A percentile compares a stretch with the other conserved stretches of the same genome.
Evolutionary conservation across 345 rosid genomes (phyloP).

Genomic region (Bretschneidera sinensis): DNA sequence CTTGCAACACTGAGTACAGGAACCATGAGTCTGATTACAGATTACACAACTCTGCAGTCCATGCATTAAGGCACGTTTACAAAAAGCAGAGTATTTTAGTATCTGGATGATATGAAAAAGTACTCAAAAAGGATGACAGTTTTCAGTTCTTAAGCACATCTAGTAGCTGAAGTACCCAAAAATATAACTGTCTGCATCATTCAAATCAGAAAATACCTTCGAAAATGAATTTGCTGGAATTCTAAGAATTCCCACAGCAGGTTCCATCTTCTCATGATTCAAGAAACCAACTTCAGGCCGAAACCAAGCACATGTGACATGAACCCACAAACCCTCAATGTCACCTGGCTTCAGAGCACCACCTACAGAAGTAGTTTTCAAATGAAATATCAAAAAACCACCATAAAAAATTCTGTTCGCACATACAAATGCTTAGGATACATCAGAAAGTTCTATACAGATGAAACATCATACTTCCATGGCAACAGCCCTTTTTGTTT

Average conservation of each 20-base stretch:
- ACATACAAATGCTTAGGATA: constrained; percentile 2
- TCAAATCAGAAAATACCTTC: constrained; percentile 57
- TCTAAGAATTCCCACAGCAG: constrained; percentile 77
- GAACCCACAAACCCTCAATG: constrained; percentile 73
- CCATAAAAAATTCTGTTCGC: neutral
- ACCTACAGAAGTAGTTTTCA: constrained; percentile 43
- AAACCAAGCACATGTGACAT: constrained; percentile 97
- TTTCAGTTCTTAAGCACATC: neutral
- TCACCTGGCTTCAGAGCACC: constrained; percentile 97
- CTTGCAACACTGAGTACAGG: constrained; percentile 87
- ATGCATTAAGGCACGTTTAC: constrained; percentile 16
- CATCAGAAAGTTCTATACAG: neutral
- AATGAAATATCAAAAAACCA: constrained; percentile 10
- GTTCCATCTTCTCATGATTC: constrained; percentile 88
- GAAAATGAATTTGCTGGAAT: constrained; percentile 75
- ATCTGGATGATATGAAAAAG: constrained; percentile 9
- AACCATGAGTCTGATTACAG: constrained; percentile 71
- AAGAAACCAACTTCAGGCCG: constrained; percentile 86
- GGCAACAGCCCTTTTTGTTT: no score
- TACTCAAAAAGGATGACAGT: neutral
- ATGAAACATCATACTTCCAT: no score
- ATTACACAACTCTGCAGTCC: constrained; percentile 56
- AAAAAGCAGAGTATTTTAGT: constrained; percentile 3
- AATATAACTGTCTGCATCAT: neutral
- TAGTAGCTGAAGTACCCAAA: constrained; percentile 10